These are phyloP conservation scores for Leavenworthia alabamica DNA, from an alignment of 345 rosid genomes.

Conservation along the genomic window DNA sequence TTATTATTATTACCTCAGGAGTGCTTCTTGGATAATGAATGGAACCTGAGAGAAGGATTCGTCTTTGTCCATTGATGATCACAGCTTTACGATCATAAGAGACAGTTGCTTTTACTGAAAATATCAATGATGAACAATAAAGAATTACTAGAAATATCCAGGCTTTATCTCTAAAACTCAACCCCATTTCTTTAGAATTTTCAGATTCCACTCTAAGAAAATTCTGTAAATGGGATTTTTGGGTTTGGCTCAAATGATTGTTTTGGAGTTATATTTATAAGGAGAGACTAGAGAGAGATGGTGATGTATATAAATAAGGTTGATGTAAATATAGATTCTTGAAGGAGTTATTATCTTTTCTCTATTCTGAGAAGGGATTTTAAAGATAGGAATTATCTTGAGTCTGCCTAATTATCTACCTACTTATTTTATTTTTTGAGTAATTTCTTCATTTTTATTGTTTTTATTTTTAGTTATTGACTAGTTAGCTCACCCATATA, in stretches of 20 bases:
- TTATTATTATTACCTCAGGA: conserved; percentile 57
- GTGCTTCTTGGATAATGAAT: conserved; percentile 98
- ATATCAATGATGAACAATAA: conserved; percentile 34
- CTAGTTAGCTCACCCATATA: background rate
- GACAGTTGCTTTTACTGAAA: conserved; percentile 44
- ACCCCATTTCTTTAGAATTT: conserved; percentile 14
- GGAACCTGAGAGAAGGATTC: conserved; percentile 85
- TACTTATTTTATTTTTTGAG: conserved; percentile 9
- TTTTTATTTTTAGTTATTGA: background rate
- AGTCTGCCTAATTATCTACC: conserved; percentile 1
- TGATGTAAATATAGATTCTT: conserved; percentile 7
- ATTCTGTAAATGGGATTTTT: conserved; percentile 1
- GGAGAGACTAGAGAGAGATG: background rate
- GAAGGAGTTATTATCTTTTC: background rate
- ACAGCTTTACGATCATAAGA: conserved; percentile 72
- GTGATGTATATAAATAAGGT: background rate
- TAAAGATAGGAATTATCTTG: background rate
- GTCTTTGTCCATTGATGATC: conserved; percentile 66
- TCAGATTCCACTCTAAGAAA: background rate
- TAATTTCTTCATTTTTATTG: background rate
- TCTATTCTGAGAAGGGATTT: conserved; percentile 21
- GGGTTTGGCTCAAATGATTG: conserved; percentile 16
- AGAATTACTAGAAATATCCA: conserved; percentile 17
- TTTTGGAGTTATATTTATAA: conserved; percentile 19
- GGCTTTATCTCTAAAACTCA: conserved; percentile 7